A percentile compares a stretch with the other conserved stretches of the same genome.
Evolutionary conservation across 1,284 basidiomycete species (phyloP).

Genomic region (Caloboletus inedulis): DNA sequence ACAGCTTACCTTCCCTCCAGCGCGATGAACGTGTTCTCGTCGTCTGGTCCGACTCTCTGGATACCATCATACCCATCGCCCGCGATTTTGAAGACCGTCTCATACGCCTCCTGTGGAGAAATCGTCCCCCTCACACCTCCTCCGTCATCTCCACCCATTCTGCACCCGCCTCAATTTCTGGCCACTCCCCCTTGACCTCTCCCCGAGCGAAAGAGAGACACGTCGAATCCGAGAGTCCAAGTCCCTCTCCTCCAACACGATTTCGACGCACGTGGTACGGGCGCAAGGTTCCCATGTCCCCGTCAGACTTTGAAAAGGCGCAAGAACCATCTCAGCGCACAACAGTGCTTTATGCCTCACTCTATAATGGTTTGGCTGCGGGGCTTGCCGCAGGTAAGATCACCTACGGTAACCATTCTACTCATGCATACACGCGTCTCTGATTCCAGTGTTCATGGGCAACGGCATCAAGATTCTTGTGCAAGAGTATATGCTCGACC

Average conservation of each 20-base stretch:
- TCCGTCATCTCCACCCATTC: conserved; percentile 21
- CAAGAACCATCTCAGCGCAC: conserved; percentile 41
- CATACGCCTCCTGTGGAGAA: conserved; percentile 73
- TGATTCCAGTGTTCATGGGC: conserved; percentile 56
- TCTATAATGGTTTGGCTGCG: conserved; percentile 73
- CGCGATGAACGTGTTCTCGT: conserved; percentile 73
- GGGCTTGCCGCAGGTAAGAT: conserved; percentile 56
- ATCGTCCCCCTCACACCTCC: conserved; percentile 26
- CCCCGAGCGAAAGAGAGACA: conserved; percentile 21
- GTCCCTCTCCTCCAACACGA: conserved; percentile 19
- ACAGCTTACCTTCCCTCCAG: conserved; percentile 34
- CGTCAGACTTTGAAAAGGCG: conserved; percentile 49
- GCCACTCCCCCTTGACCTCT: conserved; percentile 23
- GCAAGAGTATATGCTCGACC: conserved; percentile 67
- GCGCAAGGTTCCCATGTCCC: conserved; percentile 26
- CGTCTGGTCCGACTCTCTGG: conserved; percentile 76
- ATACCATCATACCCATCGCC: conserved; percentile 67
- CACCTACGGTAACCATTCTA: conserved; percentile 19
- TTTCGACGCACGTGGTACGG: conserved; percentile 36
- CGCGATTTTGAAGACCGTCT: conserved; percentile 77
- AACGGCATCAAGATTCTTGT: conserved; percentile 58
- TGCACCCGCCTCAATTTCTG: conserved; percentile 26
- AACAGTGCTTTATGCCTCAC: conserved; percentile 67
- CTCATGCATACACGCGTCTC: neutral
- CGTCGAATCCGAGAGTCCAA: conserved; percentile 5